These are phyloP conservation scores for Chenopodium quinoa DNA, from an alignment of 148 eudicot species.

Conservation along the genomic window DNA sequence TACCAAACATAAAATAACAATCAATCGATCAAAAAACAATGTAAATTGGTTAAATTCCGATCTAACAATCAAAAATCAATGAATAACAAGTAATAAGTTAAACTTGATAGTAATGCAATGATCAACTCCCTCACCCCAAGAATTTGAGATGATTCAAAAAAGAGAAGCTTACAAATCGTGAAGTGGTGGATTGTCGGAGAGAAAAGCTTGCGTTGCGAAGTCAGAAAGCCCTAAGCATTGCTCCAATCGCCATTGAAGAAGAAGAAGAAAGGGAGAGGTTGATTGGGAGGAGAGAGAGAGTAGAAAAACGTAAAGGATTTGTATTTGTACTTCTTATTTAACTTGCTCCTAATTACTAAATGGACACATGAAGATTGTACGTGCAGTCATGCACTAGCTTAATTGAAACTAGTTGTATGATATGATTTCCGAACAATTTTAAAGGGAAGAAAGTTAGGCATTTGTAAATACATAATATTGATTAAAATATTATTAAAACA, in stretches of 20 bases:
- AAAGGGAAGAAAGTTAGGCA: too few relatives aligned
- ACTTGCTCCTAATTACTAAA: too few relatives aligned
- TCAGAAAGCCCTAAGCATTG: conserved; percentile 37
- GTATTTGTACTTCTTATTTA: not conserved
- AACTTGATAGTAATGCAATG: not conserved
- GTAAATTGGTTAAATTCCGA: not conserved
- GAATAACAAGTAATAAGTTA: too few relatives aligned
- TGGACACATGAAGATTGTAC: not conserved
- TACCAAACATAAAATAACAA: not conserved
- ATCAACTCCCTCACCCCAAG: not conserved
- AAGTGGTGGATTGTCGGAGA: conserved; percentile 18
- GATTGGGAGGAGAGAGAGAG: not conserved
- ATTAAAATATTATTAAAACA: too few relatives aligned
- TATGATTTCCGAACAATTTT: too few relatives aligned
- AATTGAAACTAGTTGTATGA: too few relatives aligned
- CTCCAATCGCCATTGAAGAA: conserved; percentile 31
- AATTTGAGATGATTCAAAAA: not conserved
- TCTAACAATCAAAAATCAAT: not conserved
- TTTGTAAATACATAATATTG: too few relatives aligned
- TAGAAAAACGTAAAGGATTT: not conserved
- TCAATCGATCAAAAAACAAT: not conserved
- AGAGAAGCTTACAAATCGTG: conserved; percentile 43
- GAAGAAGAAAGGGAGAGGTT: not conserved
- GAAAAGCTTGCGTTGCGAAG: conserved; percentile 30
- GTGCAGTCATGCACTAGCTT: too few relatives aligned